phyloP scores from a whole-genome alignment of 805 yeast species.

The Debaryomyces castellii region DNA sequence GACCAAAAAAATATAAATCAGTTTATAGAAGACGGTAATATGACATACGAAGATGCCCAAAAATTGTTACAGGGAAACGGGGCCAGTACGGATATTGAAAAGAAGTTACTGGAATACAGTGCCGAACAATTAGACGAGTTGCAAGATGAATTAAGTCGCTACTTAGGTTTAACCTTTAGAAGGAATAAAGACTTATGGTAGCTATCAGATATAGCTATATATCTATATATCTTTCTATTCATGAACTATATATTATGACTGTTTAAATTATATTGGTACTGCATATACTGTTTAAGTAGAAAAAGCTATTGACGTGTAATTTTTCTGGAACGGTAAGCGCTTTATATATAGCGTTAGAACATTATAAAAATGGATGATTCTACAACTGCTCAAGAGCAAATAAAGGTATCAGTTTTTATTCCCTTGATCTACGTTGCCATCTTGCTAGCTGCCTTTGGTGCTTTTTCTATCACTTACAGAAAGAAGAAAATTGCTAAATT shows the following conservation, averaged over 20 bases:
- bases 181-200: slow-evolving; percentile 54
- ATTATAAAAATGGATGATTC: slow-evolving; percentile 17
- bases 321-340: no score
- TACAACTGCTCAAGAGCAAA: slow-evolving; percentile 15
- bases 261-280: background rate
- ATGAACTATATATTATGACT: no score
- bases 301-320: background rate
- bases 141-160: slow-evolving; percentile 66
- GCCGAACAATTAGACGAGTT: slow-evolving; percentile 53
- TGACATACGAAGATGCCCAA: slow-evolving; percentile 7
- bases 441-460: slow-evolving; percentile 60
- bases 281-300: background rate
- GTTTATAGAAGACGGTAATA: slow-evolving; percentile 10
- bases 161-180: slow-evolving; percentile 60
- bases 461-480: slow-evolving; percentile 71
- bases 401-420: slow-evolving; percentile 47
- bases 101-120: slow-evolving; percentile 21
- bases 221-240: background rate
- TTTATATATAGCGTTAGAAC: background rate
- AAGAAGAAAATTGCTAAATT: slow-evolving; percentile 52
- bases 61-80: slow-evolving; percentile 6
- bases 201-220: slow-evolving; percentile 4
- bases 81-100: slow-evolving; percentile 1
- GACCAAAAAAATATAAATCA: slow-evolving; percentile 45
- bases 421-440: slow-evolving; percentile 77